Evolutionary conservation across 352 stramenopile genomes (phyloP).

Genomic region (Thalassiosira tumida): DNA sequence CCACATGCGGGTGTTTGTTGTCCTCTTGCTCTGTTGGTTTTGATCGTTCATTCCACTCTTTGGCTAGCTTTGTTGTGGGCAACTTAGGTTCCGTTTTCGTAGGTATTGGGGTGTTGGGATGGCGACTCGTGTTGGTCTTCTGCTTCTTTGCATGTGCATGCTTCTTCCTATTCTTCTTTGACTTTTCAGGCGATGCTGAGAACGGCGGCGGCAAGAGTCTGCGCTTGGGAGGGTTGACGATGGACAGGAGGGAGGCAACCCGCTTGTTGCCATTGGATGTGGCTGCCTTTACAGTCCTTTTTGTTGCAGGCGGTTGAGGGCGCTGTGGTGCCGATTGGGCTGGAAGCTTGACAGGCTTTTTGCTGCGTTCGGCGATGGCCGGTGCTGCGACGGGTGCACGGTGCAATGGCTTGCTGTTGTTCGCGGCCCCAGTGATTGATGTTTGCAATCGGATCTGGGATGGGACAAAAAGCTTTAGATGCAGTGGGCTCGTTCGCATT

Average conservation of each 20-base stretch:
- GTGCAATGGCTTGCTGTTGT: neutral
- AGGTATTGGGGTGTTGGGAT: neutral
- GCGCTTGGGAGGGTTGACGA: neutral
- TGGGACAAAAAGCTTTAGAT: neutral
- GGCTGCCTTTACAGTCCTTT: neutral
- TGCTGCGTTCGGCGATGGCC: neutral
- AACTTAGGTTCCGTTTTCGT: neutral
- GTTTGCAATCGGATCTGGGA: neutral
- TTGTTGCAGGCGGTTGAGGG: neutral
- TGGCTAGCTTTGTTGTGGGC: neutral
- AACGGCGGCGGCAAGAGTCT: neutral
- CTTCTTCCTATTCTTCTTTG: neutral
- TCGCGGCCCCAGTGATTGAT: neutral
- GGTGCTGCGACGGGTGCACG: neutral
- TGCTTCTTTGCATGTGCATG: neutral
- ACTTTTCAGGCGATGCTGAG: constrained; percentile 1
- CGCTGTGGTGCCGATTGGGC: neutral
- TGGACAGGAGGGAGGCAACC: neutral
- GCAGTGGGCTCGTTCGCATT: neutral
- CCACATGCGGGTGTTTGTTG: neutral
- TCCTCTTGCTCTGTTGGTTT: neutral
- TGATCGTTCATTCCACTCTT: neutral
- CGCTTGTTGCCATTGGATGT: neutral
- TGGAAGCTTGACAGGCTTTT: neutral
- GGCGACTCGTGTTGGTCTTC: neutral